These are phyloP conservation scores for Suillus brevipes DNA, from an alignment of 768 basidiomycete species.

Conservation along the genomic window DNA sequence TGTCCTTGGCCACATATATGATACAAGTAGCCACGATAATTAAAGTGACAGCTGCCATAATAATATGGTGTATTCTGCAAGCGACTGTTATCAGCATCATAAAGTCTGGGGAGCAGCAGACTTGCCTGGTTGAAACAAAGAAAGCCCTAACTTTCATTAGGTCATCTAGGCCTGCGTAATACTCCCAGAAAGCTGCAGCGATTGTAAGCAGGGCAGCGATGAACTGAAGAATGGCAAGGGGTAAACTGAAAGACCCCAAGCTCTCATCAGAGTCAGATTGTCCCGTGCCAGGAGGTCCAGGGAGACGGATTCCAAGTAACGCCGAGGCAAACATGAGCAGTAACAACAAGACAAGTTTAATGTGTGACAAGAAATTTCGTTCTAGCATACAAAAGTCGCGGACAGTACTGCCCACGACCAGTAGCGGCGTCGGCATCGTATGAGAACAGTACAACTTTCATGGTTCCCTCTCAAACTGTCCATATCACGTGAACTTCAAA, in stretches of 20 bases:
- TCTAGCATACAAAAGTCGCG: slow-evolving; percentile 81
- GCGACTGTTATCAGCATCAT: neutral
- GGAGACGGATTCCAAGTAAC: slow-evolving; percentile 60
- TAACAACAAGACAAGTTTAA: slow-evolving; percentile 65
- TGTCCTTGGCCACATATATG: slow-evolving; percentile 42
- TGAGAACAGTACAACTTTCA: neutral
- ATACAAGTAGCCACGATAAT: slow-evolving; percentile 55
- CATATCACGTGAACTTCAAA: neutral
- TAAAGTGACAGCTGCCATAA: slow-evolving; percentile 50
- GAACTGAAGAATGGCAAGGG: slow-evolving; percentile 55
- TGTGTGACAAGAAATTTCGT: slow-evolving; percentile 68
- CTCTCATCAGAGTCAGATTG: slow-evolving; percentile 19
- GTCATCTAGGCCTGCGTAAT: slow-evolving; percentile 56
- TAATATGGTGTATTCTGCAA: slow-evolving; percentile 48
- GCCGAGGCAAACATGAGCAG: slow-evolving; percentile 64
- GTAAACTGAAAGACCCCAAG: slow-evolving; percentile 36
- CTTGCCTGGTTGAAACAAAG: slow-evolving; percentile 54
- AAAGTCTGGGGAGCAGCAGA: slow-evolving; percentile 27
- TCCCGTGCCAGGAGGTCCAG: slow-evolving; percentile 33
- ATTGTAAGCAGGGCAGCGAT: slow-evolving; percentile 54
- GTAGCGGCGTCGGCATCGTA: slow-evolving; percentile 31
- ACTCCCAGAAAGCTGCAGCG: slow-evolving; percentile 65
- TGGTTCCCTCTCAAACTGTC: neutral
- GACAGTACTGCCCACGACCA: slow-evolving; percentile 59
- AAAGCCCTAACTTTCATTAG: slow-evolving; percentile 61